These are phyloP conservation scores for Bifiguratus adelaidae DNA, from an alignment of 192 early-diverging fungal genomes.

Conservation along the genomic window DNA sequence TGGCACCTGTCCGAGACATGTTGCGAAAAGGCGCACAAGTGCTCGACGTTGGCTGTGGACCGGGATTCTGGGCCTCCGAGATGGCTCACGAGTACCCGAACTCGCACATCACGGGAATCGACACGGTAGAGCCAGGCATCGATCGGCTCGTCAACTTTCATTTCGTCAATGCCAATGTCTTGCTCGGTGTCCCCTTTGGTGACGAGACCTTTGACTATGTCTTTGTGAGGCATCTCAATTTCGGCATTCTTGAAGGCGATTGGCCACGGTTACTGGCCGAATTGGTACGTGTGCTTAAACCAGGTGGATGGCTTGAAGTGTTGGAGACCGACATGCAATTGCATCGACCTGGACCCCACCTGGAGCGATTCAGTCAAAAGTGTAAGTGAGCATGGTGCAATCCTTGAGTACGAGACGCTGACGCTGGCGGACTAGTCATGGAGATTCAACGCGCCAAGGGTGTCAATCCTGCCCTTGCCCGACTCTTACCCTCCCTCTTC, in stretches of 20 bases:
- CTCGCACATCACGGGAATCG: constrained; percentile 20
- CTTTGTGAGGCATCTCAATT: constrained; percentile 24
- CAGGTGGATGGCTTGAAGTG: constrained; percentile 38
- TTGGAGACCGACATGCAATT: constrained; percentile 18
- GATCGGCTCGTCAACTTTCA: constrained; percentile 19
- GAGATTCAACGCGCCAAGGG: constrained; percentile 3
- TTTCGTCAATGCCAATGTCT: constrained; percentile 15
- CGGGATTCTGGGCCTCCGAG: constrained; percentile 24
- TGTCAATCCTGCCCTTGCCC: constrained; percentile 11
- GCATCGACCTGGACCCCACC: constrained; percentile 16
- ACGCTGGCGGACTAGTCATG: neutral
- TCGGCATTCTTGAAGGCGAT: constrained; percentile 17
- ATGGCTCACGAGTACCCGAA: constrained; percentile 28
- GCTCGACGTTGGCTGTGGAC: constrained; percentile 26
- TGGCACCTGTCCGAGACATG: constrained; percentile 20
- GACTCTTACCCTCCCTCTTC: constrained; percentile 7
- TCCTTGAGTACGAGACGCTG: neutral
- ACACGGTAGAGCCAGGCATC: constrained; percentile 13
- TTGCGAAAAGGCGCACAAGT: constrained; percentile 18
- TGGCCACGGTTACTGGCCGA: constrained; percentile 27
- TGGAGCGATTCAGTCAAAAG: constrained; percentile 6
- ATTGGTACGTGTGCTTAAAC: constrained; percentile 31
- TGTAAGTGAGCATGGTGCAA: neutral
- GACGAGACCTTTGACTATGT: constrained; percentile 40
- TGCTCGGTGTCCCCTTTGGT: constrained; percentile 16